phyloP scores from a whole-genome alignment of 345 rosid genomes.

The Sisymbrium irio region DNA sequence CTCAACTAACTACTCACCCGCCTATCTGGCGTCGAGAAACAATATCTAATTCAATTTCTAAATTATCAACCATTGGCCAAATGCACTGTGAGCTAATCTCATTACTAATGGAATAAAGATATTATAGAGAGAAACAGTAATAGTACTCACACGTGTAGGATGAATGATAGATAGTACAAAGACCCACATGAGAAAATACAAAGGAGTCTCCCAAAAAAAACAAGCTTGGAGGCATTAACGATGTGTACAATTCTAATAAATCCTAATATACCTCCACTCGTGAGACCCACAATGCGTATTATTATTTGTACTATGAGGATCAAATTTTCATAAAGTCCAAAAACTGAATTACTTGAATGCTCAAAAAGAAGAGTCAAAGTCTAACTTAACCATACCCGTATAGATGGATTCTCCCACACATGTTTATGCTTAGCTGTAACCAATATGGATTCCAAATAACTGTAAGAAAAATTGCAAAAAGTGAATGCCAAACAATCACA shows the following conservation, averaged over 20 bases:
- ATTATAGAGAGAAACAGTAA: constrained; percentile 12
- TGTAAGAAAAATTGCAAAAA: background rate
- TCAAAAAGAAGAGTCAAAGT: constrained; percentile 24
- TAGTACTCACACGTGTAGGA: constrained; percentile 30
- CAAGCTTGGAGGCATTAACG: constrained; percentile 35
- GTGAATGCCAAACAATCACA: background rate
- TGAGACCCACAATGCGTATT: constrained; percentile 38
- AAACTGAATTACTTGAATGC: constrained; percentile 21
- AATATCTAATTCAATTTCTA: background rate
- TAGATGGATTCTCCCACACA: constrained; percentile 14
- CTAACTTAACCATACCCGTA: constrained; percentile 4
- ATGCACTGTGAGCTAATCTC: background rate
- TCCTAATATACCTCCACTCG: constrained; percentile 26
- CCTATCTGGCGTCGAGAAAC: background rate
- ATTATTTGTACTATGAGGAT: constrained; percentile 38
- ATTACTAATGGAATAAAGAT: background rate
- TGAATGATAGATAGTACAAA: constrained; percentile 25
- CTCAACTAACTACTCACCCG: constrained; percentile 9
- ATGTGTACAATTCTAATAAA: constrained; percentile 30
- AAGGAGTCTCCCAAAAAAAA: constrained; percentile 13
- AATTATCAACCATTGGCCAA: background rate
- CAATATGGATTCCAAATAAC: background rate
- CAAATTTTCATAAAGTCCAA: constrained; percentile 25
- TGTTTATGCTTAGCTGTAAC: constrained; percentile 31
- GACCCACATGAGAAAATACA: constrained; percentile 37